Evolutionary conservation across 495 filamentous ascomycete genomes (phyloP).

Genomic region (Astrothelium macrocarpum): DNA sequence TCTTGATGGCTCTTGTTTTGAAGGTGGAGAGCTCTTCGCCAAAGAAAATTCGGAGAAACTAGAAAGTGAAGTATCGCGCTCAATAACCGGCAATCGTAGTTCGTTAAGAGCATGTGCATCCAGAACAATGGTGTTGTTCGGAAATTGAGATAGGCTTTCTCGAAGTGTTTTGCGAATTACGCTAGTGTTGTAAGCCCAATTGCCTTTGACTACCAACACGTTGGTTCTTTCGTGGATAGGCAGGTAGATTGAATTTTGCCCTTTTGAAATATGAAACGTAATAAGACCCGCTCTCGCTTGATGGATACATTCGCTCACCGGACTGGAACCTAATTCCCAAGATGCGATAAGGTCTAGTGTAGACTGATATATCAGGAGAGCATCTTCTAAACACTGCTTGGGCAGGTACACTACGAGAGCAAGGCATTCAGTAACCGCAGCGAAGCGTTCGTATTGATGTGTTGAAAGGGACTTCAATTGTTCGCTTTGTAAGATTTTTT

Average conservation of each 20-base stretch:
- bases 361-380: not conserved
- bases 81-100: constrained; percentile 12
- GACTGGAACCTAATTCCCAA: constrained; percentile 3
- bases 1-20: constrained; percentile 42
- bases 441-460: constrained; percentile 6
- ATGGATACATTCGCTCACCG: constrained; percentile 26
- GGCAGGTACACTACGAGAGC: constrained; percentile 16
- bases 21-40: not conserved
- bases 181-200: constrained; percentile 49
- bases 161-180: constrained; percentile 50
- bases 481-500: constrained; percentile 25
- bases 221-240: not conserved
- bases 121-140: constrained; percentile 70
- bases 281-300: constrained; percentile 48
- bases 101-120: constrained; percentile 44
- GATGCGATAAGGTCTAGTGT: constrained; percentile 16
- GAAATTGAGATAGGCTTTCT: constrained; percentile 53
- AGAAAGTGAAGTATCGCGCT: constrained; percentile 33
- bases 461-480: constrained; percentile 9
- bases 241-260: constrained; percentile 10
- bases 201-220: not conserved
- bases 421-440: constrained; percentile 15
- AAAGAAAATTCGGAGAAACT: constrained; percentile 50
- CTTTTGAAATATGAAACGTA: constrained; percentile 50
- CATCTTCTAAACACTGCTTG: not conserved